Evolutionary conservation across 345 rosid genomes (phyloP), one percentile per base, ranked within the genome.

Genomic region (Arabidopsis suecica): DNA sequence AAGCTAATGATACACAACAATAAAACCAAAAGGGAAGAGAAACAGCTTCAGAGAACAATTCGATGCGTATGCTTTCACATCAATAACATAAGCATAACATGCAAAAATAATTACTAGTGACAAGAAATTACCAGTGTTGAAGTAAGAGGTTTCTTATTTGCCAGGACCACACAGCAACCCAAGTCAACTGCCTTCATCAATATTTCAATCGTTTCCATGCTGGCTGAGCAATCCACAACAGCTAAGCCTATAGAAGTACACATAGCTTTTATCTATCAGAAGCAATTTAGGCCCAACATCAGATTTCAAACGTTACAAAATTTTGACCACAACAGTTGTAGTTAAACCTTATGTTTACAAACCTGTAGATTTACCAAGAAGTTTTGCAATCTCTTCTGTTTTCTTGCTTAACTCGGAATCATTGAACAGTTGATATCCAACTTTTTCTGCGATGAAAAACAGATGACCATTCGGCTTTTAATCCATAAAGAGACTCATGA

Each of bases 111-210:
- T 33, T 18, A 41, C 34, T 45, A 57, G 38, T 36, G 34, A 9
- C 12, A 67, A 48, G 33, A 47, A 22, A 61, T 80, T 88, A 93
- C 98, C 88, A 88, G 68, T 37, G 89, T 72, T 48, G 93, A 83
- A 14, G 98, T 90, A 68, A 90, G 89, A 78, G 98, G 97, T 81
- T 91, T 94, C 84, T 94, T 94, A 75, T 94, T 91, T 49, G 98
- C 98, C 65, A 94, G 69, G 82, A 94, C 89, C 36, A 82, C n/a
- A 57, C 89, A 91, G 75, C 97, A 88, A 69, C 97, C 88, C 61
- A 82, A 65, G 53, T 86, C 91, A 49, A 85, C 86, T 61, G 77
- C 89, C 78, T 73, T 79, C 28, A 69, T 81, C 72, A 91, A 80
- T 55, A 91, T 44, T 59, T 78, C 82, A 65, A 84, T 59, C 34